Evolutionary conservation across 805 yeast species (phyloP).

Genomic region (Candida koratica): DNA sequence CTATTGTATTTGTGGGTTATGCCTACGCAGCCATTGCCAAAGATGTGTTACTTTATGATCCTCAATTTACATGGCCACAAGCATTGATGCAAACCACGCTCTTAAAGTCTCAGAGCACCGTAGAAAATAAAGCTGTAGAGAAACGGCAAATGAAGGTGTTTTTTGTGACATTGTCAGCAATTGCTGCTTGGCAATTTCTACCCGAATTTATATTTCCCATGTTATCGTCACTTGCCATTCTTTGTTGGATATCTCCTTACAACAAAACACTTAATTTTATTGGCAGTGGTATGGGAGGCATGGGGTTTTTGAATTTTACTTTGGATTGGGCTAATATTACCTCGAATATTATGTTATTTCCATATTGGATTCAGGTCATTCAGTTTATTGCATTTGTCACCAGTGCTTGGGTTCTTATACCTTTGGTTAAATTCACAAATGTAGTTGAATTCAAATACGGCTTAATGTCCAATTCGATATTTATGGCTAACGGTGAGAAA

Average conservation of each 20-base stretch:
- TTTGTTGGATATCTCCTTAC: constrained; percentile 48
- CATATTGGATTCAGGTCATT: constrained; percentile 50
- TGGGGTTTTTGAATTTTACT: constrained; percentile 46
- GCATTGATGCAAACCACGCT: constrained; percentile 51
- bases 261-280: constrained; percentile 39
- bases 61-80: constrained; percentile 48
- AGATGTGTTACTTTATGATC: constrained; percentile 43
- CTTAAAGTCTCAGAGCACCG: constrained; percentile 27
- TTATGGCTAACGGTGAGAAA: constrained; percentile 31
- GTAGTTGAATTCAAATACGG: constrained; percentile 32
- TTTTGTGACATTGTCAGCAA: constrained; percentile 27
- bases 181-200: constrained; percentile 46
- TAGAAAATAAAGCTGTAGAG: constrained; percentile 12
- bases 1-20: constrained; percentile 51
- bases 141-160: constrained; percentile 35
- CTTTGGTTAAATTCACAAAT: constrained; percentile 44
- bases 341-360: constrained; percentile 46
- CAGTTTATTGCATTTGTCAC: constrained; percentile 45
- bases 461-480: constrained; percentile 45
- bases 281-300: constrained; percentile 53
- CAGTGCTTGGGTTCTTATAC: constrained; percentile 48
- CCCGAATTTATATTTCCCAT: constrained; percentile 49
- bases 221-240: constrained; percentile 45
- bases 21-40: constrained; percentile 51
- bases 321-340: constrained; percentile 54